These are phyloP conservation scores for Salix viminalis DNA, from an alignment of 345 rosid species.

Conservation along the genomic window DNA sequence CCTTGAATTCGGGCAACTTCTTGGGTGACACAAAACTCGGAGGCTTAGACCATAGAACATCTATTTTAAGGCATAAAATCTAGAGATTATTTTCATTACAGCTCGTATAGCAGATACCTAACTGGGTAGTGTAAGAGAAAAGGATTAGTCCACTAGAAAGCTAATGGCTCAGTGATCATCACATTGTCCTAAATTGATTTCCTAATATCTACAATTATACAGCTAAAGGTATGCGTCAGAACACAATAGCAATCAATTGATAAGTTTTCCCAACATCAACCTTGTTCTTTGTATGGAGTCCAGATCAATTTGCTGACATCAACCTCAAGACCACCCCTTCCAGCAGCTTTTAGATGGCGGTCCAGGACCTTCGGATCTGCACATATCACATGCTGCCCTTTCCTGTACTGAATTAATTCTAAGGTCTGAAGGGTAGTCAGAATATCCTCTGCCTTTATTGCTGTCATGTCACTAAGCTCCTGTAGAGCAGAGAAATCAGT, in stretches of 20 bases:
- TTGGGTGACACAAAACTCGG: neutral
- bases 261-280: constrained; percentile 26
- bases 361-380: constrained; percentile 97
- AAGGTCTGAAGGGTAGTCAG: constrained; percentile 89
- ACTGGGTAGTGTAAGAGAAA: neutral
- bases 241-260: neutral
- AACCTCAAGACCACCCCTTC: constrained; percentile 93
- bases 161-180: neutral
- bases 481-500: constrained; percentile 22
- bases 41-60: neutral
- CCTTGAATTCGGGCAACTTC: neutral
- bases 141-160: neutral
- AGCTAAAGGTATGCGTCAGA: neutral
- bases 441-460: constrained; percentile 94
- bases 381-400: constrained; percentile 97
- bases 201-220: constrained; percentile 24
- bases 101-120: neutral
- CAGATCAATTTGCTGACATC: constrained; percentile 96
- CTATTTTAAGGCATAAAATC: neutral
- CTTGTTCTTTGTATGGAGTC: constrained; percentile 97
- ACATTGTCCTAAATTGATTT: neutral
- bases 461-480: constrained; percentile 99
- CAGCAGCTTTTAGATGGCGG: constrained; percentile 97
- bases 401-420: constrained; percentile 93
- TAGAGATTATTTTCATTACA: neutral